Evolutionary conservation across 2,329 filamentous ascomycete genomes (phyloP), one percentile per base, ranked within the genome.

Genomic region (Cytospora leucostoma): DNA sequence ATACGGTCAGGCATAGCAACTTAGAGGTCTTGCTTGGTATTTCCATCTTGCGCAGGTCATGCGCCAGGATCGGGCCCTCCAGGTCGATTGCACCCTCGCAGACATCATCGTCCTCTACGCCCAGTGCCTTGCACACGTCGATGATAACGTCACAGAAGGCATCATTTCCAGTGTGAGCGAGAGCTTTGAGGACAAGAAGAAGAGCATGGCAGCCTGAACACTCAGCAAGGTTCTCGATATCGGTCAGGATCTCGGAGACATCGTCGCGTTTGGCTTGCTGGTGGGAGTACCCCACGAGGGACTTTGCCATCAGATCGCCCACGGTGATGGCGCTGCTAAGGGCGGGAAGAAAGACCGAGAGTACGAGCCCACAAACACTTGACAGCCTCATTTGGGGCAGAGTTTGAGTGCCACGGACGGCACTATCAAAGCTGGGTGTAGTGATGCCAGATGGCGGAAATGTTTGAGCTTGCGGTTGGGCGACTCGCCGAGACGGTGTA

Each of bases 41-140:
- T 7, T 69, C 71, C 67, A 86, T 77, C 12, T 78, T 73, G 44
- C 80, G 76, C 12, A 87, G 70, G 10, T 76, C 76, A 47, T 79
- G 75, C 37, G 83, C 81, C 34, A 85, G 71, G 59, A 84, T 80
- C 2, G 83, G 82, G 0, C 81, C 83, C 70, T 87, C 82, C 1
- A 77, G 76, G 5, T 73, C 74, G 34, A 86, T 77, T 10, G 80
- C 74, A 6, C 84, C 84, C 3, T 77, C 74, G 62, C 84, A 87
- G 33, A 87, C 84, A 70, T 87, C 84, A 35, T 74, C 69, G 60
- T 86, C 83, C 68, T 83, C 78, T 44, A 76, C 72, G 78, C 83
- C 37, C 27, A 65, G 17, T 5, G 50, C 59, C 53, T 64, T 55
- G 66, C 77, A 79, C 21, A 78, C 68, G 3, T 71, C 72, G 13